Conservation (phyloP, 495 filamentous ascomycete species). For the Neurospora sp. region DNA sequence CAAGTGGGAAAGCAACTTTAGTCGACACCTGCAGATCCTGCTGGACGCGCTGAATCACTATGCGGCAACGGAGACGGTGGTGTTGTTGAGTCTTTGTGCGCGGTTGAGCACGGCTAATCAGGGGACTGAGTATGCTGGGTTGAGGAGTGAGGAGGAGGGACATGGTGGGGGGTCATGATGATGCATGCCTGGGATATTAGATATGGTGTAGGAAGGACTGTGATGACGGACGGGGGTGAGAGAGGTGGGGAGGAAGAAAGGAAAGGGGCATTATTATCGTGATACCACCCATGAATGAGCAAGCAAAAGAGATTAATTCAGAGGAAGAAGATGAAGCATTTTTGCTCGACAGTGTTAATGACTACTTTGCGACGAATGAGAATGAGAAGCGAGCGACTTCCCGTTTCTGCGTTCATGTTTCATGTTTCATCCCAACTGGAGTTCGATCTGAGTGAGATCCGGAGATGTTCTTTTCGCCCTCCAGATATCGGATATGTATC, state of each 20-base stretch:
- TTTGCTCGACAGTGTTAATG: background rate
- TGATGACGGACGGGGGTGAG: background rate
- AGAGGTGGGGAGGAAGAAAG: background rate
- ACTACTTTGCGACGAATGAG: background rate
- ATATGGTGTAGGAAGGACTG: background rate
- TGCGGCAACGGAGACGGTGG: slow-evolving; percentile 93
- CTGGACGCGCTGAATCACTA: slow-evolving; percentile 93
- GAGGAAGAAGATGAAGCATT: background rate
- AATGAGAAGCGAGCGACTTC: background rate
- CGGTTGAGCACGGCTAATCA: slow-evolving; percentile 65
- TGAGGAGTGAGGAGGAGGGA: slow-evolving; percentile 37
- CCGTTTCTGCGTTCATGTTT: background rate
- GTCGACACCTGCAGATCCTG: slow-evolving; percentile 78
- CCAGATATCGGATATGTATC: background rate
- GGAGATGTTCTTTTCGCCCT: background rate
- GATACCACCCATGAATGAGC: background rate
- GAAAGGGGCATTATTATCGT: background rate
- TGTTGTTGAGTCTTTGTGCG: slow-evolving; percentile 76
- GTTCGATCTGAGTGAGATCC: background rate
- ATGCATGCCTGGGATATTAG: background rate
- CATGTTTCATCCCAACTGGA: background rate
- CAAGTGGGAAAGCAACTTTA: slow-evolving; percentile 88
- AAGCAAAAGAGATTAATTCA: background rate
- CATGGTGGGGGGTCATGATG: slow-evolving; percentile 10
- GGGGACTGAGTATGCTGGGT: slow-evolving; percentile 46